Evolutionary conservation across 2,329 filamentous ascomycete species (phyloP), one percentile per base, ranked within the genome.

Genomic region (Chalaropsis ovoidea): DNA sequence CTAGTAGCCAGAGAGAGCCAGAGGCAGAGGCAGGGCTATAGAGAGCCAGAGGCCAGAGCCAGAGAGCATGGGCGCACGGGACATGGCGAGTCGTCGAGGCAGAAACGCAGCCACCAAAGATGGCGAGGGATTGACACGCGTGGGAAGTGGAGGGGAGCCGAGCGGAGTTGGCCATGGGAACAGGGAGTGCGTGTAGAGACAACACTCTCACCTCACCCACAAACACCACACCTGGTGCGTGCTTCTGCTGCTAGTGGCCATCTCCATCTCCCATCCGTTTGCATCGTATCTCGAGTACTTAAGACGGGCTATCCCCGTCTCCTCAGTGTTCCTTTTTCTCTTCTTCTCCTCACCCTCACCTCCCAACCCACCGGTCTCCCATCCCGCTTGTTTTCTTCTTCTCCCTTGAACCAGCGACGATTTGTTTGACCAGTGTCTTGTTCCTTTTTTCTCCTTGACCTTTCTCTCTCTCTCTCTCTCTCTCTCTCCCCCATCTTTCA

Each of bases 351-450:
- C 47, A 22, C 24, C 27, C 54, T 58, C 54, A 54, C 24, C 31
- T 62, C n/a, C 15, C 39, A 35, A 49, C 17, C 10, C 62, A 45
- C 17, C 42, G 43, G 24, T 63, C 49, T 67, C 35, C 35, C 22
- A 52, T 41, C 22, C 15, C n/a, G 58, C 35, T 64, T 64, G n/a
- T 31, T 64, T 45, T 52, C 35, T 49, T 27, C 52, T 43, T 15
- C 31, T 31, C 41, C 24, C 27, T 45, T 47, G 1, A 58, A 58
- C 17, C 31, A 58, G 54, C 27, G 54, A 58, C 27, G 54, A 58
- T 39, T 58, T 58, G 54, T 58, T 58, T 58, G 54, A 58, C 54
- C 54, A 58, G 54, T 58, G 54, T 58, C 54, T 58, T 58, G 54
- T 39, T 61, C 19, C n/a, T 42, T 61, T 27, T n/a, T 7, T 54